These are phyloP conservation scores for Metrosideros polymorpha DNA, from an alignment of 441 rosid genomes.

Conservation along the genomic window DNA sequence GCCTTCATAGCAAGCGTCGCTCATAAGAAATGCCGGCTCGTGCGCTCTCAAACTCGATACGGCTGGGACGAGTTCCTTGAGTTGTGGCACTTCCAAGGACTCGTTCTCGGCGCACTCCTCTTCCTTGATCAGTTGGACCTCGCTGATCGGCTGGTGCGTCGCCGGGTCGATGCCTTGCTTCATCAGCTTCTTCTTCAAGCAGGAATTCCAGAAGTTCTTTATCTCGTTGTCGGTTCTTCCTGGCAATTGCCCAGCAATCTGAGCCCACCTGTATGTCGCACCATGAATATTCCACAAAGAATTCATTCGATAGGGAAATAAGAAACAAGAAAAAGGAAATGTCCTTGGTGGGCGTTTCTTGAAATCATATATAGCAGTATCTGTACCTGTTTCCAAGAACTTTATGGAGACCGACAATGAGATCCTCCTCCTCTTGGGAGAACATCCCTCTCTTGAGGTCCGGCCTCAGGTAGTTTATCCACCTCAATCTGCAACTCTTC, in stretches of 20 bases:
- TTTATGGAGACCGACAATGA: conserved; percentile 46
- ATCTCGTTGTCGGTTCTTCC: conserved; percentile 78
- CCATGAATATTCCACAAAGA: not conserved
- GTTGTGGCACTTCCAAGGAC: not conserved
- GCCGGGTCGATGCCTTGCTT: conserved; percentile 64
- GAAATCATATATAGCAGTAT: not conserved
- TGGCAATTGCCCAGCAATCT: conserved; percentile 56
- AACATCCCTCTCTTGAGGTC: conserved; percentile 75
- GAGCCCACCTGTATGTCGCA: conserved; percentile 49
- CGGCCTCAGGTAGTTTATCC: conserved; percentile 64
- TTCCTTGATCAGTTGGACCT: conserved; percentile 20
- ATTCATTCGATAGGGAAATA: not conserved
- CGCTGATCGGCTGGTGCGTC: conserved; percentile 38
- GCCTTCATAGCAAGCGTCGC: not conserved
- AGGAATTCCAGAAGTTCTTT: conserved; percentile 65
- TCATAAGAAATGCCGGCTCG: conserved; percentile 36
- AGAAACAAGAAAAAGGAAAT: not conserved
- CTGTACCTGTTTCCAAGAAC: conserved; percentile 53
- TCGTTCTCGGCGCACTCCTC: conserved; percentile 7
- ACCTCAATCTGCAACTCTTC: conserved; percentile 58
- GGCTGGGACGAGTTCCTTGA: not conserved
- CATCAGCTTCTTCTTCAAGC: conserved; percentile 62
- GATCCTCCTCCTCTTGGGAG: conserved; percentile 60
- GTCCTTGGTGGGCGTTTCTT: not conserved
- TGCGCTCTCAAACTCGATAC: not conserved